Evolutionary conservation across 148 eudicot genomes (phyloP).

Genomic region (Vaccinium vitisidaea): DNA sequence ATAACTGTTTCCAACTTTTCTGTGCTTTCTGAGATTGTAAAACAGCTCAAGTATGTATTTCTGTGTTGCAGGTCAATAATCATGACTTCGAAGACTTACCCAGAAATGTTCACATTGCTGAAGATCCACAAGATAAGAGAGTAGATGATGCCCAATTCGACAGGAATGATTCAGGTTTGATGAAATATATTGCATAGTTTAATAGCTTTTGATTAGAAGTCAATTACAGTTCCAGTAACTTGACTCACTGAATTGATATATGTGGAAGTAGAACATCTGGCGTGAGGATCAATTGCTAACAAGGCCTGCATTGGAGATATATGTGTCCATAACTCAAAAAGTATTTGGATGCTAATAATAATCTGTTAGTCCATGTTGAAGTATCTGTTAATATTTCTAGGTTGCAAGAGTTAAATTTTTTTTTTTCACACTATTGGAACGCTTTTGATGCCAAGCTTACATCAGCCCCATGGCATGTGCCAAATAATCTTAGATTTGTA

Average conservation of each 20-base stretch:
- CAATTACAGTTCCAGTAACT: neutral
- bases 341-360: neutral
- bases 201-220: neutral
- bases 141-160: neutral
- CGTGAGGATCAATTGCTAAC: neutral
- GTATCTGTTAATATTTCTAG: neutral
- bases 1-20: neutral
- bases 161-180: constrained; percentile 21
- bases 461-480: neutral
- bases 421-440: neutral
- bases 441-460: neutral
- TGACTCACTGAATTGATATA: neutral
- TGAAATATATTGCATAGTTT: too few relatives aligned
- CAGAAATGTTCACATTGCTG: constrained; percentile 11
- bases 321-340: neutral
- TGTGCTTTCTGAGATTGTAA: too few relatives aligned
- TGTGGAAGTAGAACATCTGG: neutral
- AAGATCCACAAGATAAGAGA: neutral
- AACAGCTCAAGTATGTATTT: neutral
- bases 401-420: neutral
- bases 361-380: neutral
- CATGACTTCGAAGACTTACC: constrained; percentile 8
- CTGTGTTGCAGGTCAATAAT: constrained; percentile 6
- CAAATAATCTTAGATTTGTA: neutral
- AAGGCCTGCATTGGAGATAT: neutral